Base-by-base conservation (phyloP, 2,329 filamentous ascomycete genomes). In the Nemania sp. region DNA sequence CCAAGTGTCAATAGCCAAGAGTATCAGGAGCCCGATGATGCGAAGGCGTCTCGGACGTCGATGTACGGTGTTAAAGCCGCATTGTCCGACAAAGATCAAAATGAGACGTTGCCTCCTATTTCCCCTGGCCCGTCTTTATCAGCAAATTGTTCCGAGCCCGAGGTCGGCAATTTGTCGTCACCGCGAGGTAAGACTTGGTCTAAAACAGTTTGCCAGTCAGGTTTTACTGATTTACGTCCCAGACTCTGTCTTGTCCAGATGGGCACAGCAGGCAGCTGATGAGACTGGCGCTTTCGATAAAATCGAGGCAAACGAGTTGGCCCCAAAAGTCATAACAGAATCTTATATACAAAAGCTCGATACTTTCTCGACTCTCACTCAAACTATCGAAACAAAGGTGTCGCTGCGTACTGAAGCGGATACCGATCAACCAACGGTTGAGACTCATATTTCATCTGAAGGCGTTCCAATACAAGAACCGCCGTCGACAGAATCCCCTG, bases 231-330 rank as follows among this genome's bases (percentile, higher is more conserved):
- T 19, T 7, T 7, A 22, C 19, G 61, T 54, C 56, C 48, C 45
- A 70, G 78, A 77, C 46, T 79, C 78, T 4, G 70, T 75, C 2
- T 64, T 76, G 26, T 79, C 77, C 0, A 76, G 70, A 59, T 73
- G 74, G 68, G 78, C 77, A 17, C 70, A 74, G 15, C 64, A 61
- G 34, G 68, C 70, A n/a, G 61, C 64, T 34, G 56, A 61, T 28
- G 67, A 63, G 9, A 67, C 68, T 14, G 68, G 67, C 11, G 69
- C 69, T 6, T 70, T 71, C 8, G 69, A 67, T 15, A 70, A 66
- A 42, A 64, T 64, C 3, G 71, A 70, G 5, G 54, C 64, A 8
- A 57, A 64, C 12, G 69, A 72, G 34, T 63, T 65, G 4, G 58
- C 54, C 17, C 41, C 61, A 12, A 64, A 64, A 11, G 69, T 68